phyloP scores from a whole-genome alignment of 768 basidiomycete genomes.

The Boletus bicolor region DNA sequence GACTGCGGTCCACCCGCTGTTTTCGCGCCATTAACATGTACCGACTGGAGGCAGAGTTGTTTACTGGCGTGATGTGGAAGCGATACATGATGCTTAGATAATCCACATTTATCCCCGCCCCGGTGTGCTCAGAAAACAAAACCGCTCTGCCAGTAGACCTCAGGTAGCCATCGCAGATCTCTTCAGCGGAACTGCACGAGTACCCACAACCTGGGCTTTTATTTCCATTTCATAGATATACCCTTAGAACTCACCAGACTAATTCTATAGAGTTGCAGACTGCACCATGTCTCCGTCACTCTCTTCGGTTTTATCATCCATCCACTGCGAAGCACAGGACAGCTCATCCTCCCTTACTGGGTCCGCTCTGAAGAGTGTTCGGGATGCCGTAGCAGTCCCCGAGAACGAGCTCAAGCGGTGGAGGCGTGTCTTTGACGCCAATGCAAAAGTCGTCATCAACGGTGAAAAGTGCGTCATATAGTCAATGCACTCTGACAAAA shows the following conservation, averaged over 20 bases:
- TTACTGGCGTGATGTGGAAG: slow-evolving; percentile 23
- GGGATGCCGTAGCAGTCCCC: slow-evolving; percentile 64
- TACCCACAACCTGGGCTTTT: slow-evolving; percentile 13
- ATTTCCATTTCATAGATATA: slow-evolving; percentile 31
- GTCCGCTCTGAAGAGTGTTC: slow-evolving; percentile 61
- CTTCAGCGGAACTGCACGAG: slow-evolving; percentile 18
- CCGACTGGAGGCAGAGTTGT: neutral
- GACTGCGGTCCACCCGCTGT: neutral
- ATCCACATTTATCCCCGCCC: slow-evolving; percentile 34
- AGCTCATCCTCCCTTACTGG: slow-evolving; percentile 43
- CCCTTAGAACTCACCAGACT: slow-evolving; percentile 33
- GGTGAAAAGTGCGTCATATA: slow-evolving; percentile 71
- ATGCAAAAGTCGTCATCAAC: slow-evolving; percentile 67
- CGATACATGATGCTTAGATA: slow-evolving; percentile 34
- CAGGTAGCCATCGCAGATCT: slow-evolving; percentile 3
- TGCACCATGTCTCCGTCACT: slow-evolving; percentile 34
- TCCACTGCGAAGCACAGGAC: slow-evolving; percentile 50
- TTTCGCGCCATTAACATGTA: slow-evolving; percentile 2
- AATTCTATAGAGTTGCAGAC: slow-evolving; percentile 25
- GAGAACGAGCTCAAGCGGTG: slow-evolving; percentile 87
- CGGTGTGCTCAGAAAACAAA: slow-evolving; percentile 1
- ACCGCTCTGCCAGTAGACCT: slow-evolving; percentile 8
- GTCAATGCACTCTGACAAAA: slow-evolving; percentile 19
- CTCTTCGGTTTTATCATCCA: slow-evolving; percentile 45
- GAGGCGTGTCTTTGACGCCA: slow-evolving; percentile 82